Conservation (phyloP, 202 grass and related monocot species). For the Musa balbisiana region DNA sequence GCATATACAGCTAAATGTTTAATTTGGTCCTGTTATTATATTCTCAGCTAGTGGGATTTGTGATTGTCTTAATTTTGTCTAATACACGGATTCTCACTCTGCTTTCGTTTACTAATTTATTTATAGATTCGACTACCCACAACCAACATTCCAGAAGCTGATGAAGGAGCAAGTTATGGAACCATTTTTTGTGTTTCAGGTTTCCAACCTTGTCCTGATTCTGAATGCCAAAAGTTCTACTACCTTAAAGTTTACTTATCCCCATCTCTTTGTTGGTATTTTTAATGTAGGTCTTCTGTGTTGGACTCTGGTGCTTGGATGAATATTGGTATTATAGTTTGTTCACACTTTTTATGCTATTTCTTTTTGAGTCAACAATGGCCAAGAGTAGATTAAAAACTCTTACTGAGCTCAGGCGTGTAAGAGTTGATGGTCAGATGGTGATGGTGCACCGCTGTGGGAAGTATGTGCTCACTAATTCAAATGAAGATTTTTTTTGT, state of each 20-base stretch:
- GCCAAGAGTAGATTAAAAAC: conserved; percentile 93
- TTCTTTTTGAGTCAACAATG: conserved; percentile 98
- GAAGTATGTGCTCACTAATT: conserved; percentile 55
- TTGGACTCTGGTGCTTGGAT: conserved; percentile 92
- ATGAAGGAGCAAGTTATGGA: conserved; percentile 96
- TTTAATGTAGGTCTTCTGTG: conserved; percentile 80
- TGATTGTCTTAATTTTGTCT: background rate
- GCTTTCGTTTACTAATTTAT: background rate
- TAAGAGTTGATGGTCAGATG: conserved; percentile 93
- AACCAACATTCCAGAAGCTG: conserved; percentile 97
- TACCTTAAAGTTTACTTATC: conserved; percentile 14
- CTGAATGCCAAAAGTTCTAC: conserved; percentile 5
- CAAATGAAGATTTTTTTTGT: conserved; percentile 18
- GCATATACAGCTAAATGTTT: background rate
- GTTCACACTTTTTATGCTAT: conserved; percentile 98
- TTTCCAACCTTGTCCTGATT: conserved; percentile 26
- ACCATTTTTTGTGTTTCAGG: conserved; percentile 99
- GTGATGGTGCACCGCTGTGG: conserved; percentile 65
- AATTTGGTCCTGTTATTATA: background rate
- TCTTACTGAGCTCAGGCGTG: conserved; percentile 90
- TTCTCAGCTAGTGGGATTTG: background rate
- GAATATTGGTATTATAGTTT: conserved; percentile 99
- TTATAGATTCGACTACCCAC: conserved; percentile 91
- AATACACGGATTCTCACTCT: background rate
- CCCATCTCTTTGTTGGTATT: conserved; percentile 19